Base-by-base conservation (phyloP, 2,329 filamentous ascomycete genomes). In the Clarireedia homoeocarpa region DNA sequence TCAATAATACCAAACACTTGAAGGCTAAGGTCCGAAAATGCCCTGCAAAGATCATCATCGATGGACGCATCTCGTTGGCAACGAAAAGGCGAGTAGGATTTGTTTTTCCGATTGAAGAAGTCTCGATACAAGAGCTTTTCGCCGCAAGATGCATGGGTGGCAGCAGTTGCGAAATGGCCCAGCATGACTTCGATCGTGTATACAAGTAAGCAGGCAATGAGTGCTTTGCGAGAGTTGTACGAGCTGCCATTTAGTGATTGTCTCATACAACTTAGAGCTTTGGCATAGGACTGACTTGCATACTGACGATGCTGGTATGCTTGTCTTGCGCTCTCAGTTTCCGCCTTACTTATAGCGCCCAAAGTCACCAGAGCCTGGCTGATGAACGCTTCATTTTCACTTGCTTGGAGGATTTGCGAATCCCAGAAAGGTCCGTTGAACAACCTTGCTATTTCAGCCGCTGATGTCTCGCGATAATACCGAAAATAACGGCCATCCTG, bases 361-460 rank as follows among this genome's bases (percentile, higher is more conserved):
- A 65, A 15, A 3, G 62, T 62, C 7, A 64, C 39, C 1, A 63
- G 56, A 24, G 61, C 63, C 39, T 64, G 55, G 14, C 48, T n/a
- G 1, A 65, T 50, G 42, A 60, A 63, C 3, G 57, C 53, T 42
- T 64, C 60, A 6, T 27, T n/a, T 45, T 64, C 53, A 34, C 53
- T 51, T 15, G 51, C 51, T 48, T 65, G 61, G 2, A 58, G 61
- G 15, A 65, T 59, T n/a, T 64, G 9, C 14, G 48, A 51, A n/a
- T 53, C 47, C 63, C 63, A 65, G 12, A 61, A 46, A 4, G 55
- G 44, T 14, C 44, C 52, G 12, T 55, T 48, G 24, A 60, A 62
- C n/a, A 58, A 51, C 9, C 62, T 60, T 6, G 53, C 40, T 5
- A 65, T 59, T 36, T 60, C 47, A 2, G n/a, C 23, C 10, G 56